Conservation (phyloP, 345 rosid genomes). For the Citropsis articulata region DNA sequence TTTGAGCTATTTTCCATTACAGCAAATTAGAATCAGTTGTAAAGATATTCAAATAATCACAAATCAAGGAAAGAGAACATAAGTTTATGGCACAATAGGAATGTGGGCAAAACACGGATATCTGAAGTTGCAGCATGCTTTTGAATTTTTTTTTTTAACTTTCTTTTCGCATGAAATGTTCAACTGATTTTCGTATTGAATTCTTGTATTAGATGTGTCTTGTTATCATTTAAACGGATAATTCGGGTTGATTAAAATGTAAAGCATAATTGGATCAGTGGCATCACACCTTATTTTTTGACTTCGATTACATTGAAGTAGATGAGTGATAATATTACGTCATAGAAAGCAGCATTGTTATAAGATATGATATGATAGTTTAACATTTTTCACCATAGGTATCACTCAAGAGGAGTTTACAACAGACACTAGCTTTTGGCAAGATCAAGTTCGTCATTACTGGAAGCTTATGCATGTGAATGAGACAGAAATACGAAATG, state of each 20-base stretch:
- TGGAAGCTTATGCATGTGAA: conserved; percentile 66
- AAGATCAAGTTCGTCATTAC: conserved; percentile 60
- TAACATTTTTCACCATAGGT: conserved; percentile 38
- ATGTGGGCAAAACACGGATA: background rate
- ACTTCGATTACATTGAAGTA: background rate
- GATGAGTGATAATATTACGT: background rate
- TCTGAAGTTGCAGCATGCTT: background rate
- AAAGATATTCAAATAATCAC: background rate
- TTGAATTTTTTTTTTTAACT: background rate
- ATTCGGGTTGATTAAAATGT: background rate
- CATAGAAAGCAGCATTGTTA: background rate
- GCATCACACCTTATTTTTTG: background rate
- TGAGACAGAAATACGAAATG: conserved; percentile 56
- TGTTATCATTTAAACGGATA: background rate
- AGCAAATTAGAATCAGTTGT: background rate
- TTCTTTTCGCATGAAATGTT: background rate
- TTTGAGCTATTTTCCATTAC: background rate
- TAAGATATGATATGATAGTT: conserved; percentile 2
- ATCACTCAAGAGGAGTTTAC: conserved; percentile 57
- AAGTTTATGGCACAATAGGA: background rate
- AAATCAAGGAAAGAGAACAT: background rate
- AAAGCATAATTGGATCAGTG: background rate
- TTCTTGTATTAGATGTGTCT: background rate
- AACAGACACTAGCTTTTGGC: conserved; percentile 66
- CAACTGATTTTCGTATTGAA: background rate